A percentile compares a stretch with the other conserved stretches of the same genome.
These are phyloP conservation scores for Alternaria brassicicola DNA, from an alignment of 2,329 filamentous ascomycete genomes.

Conservation along the genomic window DNA sequence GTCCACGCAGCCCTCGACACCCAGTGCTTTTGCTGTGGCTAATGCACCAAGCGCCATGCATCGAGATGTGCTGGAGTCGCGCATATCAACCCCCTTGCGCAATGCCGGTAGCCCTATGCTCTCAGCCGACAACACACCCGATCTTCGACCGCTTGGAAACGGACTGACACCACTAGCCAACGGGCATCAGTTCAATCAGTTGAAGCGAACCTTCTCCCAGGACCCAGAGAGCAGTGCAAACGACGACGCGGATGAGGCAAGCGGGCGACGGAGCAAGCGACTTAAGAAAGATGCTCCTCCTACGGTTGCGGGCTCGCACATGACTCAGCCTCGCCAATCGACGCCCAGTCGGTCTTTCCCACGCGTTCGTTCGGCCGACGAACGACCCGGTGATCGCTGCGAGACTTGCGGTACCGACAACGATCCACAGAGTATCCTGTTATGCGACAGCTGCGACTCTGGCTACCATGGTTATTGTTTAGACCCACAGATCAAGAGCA, in stretches of 20 bases:
- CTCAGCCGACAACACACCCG: constrained; percentile 69
- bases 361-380: constrained; percentile 59
- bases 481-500: constrained; percentile 78
- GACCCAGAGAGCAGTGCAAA: constrained; percentile 63
- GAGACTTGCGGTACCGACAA: constrained; percentile 84
- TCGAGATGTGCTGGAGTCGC: constrained; percentile 58
- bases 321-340: constrained; percentile 88
- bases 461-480: constrained; percentile 87
- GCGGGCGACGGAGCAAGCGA: constrained; percentile 81
- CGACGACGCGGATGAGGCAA: constrained; percentile 59
- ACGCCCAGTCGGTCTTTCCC: constrained; percentile 66
- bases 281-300: constrained; percentile 79
- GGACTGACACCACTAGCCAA: constrained; percentile 58
- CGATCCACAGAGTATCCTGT: constrained; percentile 70
- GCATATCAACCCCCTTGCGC: constrained; percentile 65
- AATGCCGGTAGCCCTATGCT: constrained; percentile 67
- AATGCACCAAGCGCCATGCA: constrained; percentile 60
- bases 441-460: constrained; percentile 91
- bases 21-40: constrained; percentile 62
- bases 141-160: constrained; percentile 61
- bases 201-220: constrained; percentile 75
- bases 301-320: constrained; percentile 93
- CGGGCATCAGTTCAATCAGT: constrained; percentile 59
- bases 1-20: constrained; percentile 30
- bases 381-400: constrained; percentile 72